Conservation (phyloP, 2,329 filamentous ascomycete species). For the Fusarium tricinctum region DNA sequence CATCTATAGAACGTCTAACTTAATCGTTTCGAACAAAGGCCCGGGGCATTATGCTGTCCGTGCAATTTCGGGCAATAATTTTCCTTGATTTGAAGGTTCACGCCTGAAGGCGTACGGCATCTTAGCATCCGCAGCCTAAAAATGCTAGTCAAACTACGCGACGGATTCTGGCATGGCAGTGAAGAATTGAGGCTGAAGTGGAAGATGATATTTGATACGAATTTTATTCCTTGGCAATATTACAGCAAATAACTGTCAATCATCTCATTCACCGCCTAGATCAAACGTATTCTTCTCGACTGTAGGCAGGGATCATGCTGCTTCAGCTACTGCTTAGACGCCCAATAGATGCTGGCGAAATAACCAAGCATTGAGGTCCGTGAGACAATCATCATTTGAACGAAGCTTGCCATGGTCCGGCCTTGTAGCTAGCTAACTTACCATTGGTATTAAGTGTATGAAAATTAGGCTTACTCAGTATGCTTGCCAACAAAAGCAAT, state of each 20-base stretch:
- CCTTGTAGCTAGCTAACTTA: slow-evolving; percentile 14
- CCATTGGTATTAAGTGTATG: not conserved
- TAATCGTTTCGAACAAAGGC: not conserved
- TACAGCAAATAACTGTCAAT: slow-evolving; percentile 7
- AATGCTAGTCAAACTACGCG: not conserved
- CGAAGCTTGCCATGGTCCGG: slow-evolving; percentile 23
- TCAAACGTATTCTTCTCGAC: slow-evolving; percentile 1
- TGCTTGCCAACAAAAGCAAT: not conserved
- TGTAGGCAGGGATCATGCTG: slow-evolving; percentile 22
- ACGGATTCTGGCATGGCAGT: not conserved
- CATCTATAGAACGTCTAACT: slow-evolving; percentile 3
- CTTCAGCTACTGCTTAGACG: slow-evolving; percentile 20
- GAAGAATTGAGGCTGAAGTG: not conserved
- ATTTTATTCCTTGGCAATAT: slow-evolving; percentile 14
- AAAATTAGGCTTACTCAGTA: not conserved
- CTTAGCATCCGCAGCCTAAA: slow-evolving; percentile 2
- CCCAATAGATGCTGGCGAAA: slow-evolving; percentile 9
- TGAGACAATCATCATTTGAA: slow-evolving; percentile 6
- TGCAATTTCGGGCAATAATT: slow-evolving; percentile 14
- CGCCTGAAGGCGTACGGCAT: slow-evolving; percentile 10
- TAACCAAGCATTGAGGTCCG: slow-evolving; percentile 10
- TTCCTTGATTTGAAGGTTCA: slow-evolving; percentile 27
- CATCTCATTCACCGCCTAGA: slow-evolving; percentile 31
- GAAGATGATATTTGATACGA: not conserved
- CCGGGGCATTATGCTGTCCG: slow-evolving; percentile 6